A percentile compares a stretch with the other conserved stretches of the same genome.
These are phyloP conservation scores for Multifurca ochricompacta DNA, from an alignment of 768 basidiomycete species.

Conservation along the genomic window DNA sequence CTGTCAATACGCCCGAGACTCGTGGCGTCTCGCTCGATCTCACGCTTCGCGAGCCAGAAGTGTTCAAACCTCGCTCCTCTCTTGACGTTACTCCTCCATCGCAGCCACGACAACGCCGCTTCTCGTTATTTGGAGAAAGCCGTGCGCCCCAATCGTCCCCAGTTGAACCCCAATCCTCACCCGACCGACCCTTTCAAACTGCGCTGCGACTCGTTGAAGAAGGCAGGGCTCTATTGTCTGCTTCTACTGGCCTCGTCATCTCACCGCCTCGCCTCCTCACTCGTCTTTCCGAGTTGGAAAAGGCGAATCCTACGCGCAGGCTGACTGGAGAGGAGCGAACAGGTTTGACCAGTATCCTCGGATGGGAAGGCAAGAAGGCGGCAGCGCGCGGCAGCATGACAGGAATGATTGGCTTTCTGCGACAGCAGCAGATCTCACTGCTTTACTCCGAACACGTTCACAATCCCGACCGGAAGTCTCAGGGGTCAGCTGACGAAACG, in stretches of 20 bases:
- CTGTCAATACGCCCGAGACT: conserved; percentile 23
- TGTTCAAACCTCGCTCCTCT: conserved; percentile 22
- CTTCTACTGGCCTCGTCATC: conserved; percentile 44
- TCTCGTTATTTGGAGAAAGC: conserved; percentile 19
- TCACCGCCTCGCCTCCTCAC: conserved; percentile 41
- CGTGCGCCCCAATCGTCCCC: neutral
- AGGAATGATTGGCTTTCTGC: conserved; percentile 44
- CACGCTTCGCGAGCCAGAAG: conserved; percentile 15
- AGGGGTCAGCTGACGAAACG: neutral
- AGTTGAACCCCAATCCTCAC: neutral
- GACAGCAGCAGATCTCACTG: conserved; percentile 50
- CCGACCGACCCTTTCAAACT: conserved; percentile 31
- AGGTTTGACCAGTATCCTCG: conserved; percentile 45
- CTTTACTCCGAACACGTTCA: conserved; percentile 39
- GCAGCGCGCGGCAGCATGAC: conserved; percentile 34
- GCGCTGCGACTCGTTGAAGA: conserved; percentile 37
- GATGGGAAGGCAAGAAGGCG: conserved; percentile 47
- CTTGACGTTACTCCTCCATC: conserved; percentile 25
- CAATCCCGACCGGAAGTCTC: neutral
- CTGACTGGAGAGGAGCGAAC: conserved; percentile 51
- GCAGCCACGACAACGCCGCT: conserved; percentile 9
- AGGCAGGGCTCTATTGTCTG: conserved; percentile 38
- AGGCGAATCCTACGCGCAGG: conserved; percentile 29
- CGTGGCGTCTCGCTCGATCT: conserved; percentile 39
- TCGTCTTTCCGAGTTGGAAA: conserved; percentile 45